Base-by-base conservation (phyloP, 208 protist genomes). In the Acanthamoeba lenticulata region DNA sequence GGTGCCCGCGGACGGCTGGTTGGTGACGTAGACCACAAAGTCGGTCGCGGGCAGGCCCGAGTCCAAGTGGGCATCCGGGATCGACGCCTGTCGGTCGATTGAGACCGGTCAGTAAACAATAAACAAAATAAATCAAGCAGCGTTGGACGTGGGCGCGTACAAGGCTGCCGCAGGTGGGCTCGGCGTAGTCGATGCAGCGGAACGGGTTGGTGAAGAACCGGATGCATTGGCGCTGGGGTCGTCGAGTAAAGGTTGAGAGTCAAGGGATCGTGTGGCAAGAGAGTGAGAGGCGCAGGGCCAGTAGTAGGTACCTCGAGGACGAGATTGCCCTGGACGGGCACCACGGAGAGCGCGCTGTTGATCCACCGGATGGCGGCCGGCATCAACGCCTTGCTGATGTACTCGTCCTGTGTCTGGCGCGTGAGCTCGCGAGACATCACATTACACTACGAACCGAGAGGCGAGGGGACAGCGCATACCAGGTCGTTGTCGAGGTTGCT, bases 101-200 rank as follows among this genome's bases (percentile, higher is more conserved):
- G 77, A 86, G 32, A 55, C 55, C 4, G n/a, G 60, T 0, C 9
- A 15, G 32, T n/a, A n/a, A n/a, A n/a, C n/a, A n/a, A n/a, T n/a
- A n/a, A n/a, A n/a, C n/a, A n/a, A n/a, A n/a, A n/a, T n/a, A n/a
- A n/a, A n/a, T n/a, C n/a, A n/a, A n/a, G n/a, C n/a, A n/a, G n/a
- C n/a, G n/a, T n/a, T n/a, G 57, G 11, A 49, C 7, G 52, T 52
- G 52, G 15, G 52, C 21, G 19, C 60, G 21, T 40, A 55, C 44
- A 29, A 55, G 29, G 19, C 42, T 45, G 47, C 83, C 83, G 42
- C 83, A 90, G 15, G 83, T 90, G 4, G 81, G 32, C 45, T 15
- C 19, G 9, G 45, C 81, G 81, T 65, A 90, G 21, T 90, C 81
- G 19, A 90, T 90, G 81, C 81, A 90, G 81, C 81, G 40, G 45